Evolutionary conservation across 1,284 basidiomycete species (phyloP).

Genomic region (Psilocybe mexicana): DNA sequence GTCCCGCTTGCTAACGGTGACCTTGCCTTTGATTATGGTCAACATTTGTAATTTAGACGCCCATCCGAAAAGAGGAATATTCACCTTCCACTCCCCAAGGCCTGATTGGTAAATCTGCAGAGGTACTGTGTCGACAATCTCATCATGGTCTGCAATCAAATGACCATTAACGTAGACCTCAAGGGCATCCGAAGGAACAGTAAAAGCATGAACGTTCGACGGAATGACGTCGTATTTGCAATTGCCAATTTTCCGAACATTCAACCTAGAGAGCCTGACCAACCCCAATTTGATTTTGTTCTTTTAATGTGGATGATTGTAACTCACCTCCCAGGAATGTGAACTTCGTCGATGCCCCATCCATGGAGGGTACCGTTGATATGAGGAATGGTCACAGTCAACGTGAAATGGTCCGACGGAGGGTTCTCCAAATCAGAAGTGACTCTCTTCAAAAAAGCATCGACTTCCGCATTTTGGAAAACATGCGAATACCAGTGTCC

Average conservation of each 20-base stretch:
- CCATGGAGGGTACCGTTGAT: constrained; percentile 70
- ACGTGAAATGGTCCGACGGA: constrained; percentile 47
- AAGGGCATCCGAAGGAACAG: constrained; percentile 24
- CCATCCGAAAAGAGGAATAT: no score
- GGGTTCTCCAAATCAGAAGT: constrained; percentile 19
- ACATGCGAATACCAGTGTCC: constrained; percentile 72
- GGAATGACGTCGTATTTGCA: constrained; percentile 33
- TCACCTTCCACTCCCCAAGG: constrained; percentile 4
- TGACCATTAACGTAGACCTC: constrained; percentile 25
- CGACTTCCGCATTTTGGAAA: constrained; percentile 55
- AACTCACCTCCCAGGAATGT: constrained; percentile 60
- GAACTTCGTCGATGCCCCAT: constrained; percentile 57
- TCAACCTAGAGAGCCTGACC: constrained; percentile 33
- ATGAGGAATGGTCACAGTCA: constrained; percentile 64
- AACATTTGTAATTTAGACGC: no score
- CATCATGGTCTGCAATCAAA: constrained; percentile 11
- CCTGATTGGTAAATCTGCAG: not conserved
- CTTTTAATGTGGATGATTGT: not conserved
- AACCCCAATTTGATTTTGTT: not conserved
- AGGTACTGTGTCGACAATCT: not conserved
- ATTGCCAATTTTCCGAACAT: constrained; percentile 21
- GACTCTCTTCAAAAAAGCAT: constrained; percentile 50
- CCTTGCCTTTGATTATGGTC: no score
- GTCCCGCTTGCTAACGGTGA: no score
- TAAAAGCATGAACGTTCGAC: constrained; percentile 45